Percentiles rank a stretch among this genome's conserved stretches.
These are phyloP conservation scores for Alternaria rosae DNA, from an alignment of 2,329 filamentous ascomycete species.

Conservation along the genomic window DNA sequence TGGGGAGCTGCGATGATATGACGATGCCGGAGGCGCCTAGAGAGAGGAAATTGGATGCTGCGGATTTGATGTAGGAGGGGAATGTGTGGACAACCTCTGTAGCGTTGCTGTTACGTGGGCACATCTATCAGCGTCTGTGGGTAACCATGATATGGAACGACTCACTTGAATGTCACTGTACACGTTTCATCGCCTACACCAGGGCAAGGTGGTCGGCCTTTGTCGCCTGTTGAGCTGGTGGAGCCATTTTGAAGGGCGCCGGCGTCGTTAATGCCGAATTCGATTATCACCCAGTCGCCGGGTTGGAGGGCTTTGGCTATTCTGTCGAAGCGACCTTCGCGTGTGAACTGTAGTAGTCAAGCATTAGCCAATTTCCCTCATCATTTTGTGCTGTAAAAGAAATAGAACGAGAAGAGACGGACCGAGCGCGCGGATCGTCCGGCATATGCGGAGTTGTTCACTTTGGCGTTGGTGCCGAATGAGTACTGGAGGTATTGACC, in stretches of 20 bases:
- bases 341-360: conserved; percentile 55
- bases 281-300: conserved; percentile 71
- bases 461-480: conserved; percentile 50
- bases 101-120: conserved; percentile 43
- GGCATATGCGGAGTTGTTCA: conserved; percentile 69
- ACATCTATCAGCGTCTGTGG: too few relatives aligned
- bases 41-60: conserved; percentile 59
- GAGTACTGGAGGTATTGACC: conserved; percentile 65
- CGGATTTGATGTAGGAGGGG: conserved; percentile 64
- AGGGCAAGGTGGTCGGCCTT: conserved; percentile 60
- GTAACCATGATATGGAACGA: too few relatives aligned
- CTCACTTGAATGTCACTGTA: neutral
- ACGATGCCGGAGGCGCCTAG: conserved; percentile 66
- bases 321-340: conserved; percentile 67
- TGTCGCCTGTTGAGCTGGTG: conserved; percentile 61
- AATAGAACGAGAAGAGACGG: neutral
- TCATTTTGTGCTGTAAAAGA: neutral
- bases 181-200: neutral
- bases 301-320: conserved; percentile 60
- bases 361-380: rapidly evolving
- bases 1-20: conserved; percentile 62
- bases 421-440: conserved; percentile 69
- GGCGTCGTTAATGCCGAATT: conserved; percentile 72
- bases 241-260: conserved; percentile 55
- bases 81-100: conserved; percentile 66